Evolutionary conservation across 2,329 filamentous ascomycete species (phyloP).

Genomic region (Trichoderma polysporum): DNA sequence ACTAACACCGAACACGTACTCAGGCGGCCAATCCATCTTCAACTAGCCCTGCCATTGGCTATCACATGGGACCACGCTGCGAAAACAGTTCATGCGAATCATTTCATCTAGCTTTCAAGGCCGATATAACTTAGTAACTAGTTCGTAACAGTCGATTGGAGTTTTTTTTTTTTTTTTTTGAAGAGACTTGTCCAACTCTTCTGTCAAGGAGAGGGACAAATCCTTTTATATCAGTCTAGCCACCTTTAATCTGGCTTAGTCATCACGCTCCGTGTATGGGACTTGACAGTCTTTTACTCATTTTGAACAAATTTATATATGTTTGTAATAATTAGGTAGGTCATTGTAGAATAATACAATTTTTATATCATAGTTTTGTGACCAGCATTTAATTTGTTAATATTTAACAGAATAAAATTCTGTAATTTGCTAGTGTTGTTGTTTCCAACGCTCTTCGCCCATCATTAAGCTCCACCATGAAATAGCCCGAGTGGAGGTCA

Average conservation of each 20-base stretch:
- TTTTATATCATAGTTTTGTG: background rate
- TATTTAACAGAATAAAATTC: background rate
- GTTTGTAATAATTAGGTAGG: background rate
- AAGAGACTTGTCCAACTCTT: background rate
- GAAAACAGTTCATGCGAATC: too few species aligned
- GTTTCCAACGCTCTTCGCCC: background rate
- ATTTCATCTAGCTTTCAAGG: too few species aligned
- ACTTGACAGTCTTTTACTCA: background rate
- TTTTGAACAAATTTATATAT: background rate
- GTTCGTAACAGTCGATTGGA: too few species aligned
- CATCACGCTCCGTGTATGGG: background rate
- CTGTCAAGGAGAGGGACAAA: background rate
- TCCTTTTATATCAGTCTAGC: background rate
- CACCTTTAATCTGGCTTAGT: background rate
- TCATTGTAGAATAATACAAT: background rate
- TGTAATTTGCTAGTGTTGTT: too few species aligned
- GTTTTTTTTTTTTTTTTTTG: too few species aligned
- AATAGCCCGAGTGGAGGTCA: constrained; percentile 12
- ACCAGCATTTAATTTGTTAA: background rate
- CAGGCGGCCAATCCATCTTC: too few species aligned
- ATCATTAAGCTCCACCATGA: constrained; percentile 13
- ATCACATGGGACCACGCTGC: too few species aligned
- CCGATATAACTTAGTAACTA: too few species aligned
- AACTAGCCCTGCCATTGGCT: too few species aligned
- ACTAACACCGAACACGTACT: too few species aligned